Conservation (phyloP, 208 protist genomes). For the Leishmania gerbilli region DNA sequence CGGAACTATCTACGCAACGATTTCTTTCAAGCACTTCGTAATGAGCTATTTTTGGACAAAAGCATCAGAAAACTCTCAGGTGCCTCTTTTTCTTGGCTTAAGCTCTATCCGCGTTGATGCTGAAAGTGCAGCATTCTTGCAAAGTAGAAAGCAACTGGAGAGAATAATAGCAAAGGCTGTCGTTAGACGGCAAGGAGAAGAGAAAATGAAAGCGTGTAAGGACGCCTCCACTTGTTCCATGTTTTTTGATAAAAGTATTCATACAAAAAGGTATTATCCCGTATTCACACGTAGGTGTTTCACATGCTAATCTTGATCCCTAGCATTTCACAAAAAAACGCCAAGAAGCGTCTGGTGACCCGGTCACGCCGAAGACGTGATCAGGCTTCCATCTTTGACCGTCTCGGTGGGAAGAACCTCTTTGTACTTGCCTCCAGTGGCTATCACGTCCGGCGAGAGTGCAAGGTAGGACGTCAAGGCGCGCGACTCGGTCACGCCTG, state of each 20-base stretch:
- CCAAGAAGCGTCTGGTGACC: conserved; percentile 33
- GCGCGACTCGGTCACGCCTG: conserved; percentile 25
- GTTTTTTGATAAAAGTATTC: neutral
- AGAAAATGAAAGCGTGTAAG: neutral
- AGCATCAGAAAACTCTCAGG: neutral
- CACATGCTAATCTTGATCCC: conserved; percentile 11
- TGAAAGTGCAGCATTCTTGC: neutral
- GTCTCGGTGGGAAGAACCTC: conserved; percentile 39
- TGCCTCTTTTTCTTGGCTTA: neutral
- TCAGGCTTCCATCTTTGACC: conserved; percentile 37
- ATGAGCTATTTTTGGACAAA: neutral
- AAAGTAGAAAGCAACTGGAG: neutral
- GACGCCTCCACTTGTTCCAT: neutral
- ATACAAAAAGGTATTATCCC: neutral
- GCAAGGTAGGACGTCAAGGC: conserved; percentile 43
- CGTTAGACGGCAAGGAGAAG: neutral
- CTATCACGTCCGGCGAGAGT: conserved; percentile 30
- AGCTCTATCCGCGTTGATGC: neutral
- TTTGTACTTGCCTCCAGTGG: conserved; percentile 32
- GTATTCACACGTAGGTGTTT: neutral
- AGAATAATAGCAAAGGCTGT: conserved; percentile 21
- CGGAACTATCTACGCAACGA: no score
- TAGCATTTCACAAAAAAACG: conserved; percentile 32
- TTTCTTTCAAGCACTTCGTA: neutral
- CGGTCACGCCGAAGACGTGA: conserved; percentile 37